These are phyloP conservation scores for Marsdenia floribunda DNA, from an alignment of 257 asterid genomes.

Conservation along the genomic window DNA sequence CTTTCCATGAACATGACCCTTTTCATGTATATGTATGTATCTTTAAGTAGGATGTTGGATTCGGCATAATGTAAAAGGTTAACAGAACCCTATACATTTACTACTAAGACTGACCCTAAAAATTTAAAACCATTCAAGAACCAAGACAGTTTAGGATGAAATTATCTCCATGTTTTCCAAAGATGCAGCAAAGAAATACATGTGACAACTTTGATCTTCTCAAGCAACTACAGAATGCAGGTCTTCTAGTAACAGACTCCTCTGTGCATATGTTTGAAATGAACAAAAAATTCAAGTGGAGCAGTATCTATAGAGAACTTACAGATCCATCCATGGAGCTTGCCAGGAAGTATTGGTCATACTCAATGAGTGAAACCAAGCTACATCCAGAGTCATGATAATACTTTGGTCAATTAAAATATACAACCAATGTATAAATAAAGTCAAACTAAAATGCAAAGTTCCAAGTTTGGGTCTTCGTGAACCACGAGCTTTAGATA, in stretches of 20 bases:
- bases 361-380: slow-evolving; percentile 54
- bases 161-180: background rate
- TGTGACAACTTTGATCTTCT: background rate
- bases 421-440: slow-evolving; percentile 9
- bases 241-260: slow-evolving; percentile 6
- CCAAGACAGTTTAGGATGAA: background rate
- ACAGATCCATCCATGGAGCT: slow-evolving; percentile 99
- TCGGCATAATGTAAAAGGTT: background rate
- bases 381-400: slow-evolving; percentile 36
- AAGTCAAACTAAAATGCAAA: background rate
- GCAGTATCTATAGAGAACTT: slow-evolving; percentile 28
- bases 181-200: background rate
- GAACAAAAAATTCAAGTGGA: background rate
- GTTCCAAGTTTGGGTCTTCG: background rate
- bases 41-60: background rate
- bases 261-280: background rate
- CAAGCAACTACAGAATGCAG: background rate
- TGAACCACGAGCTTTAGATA: background rate
- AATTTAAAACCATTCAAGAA: background rate
- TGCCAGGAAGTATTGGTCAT: slow-evolving; percentile 80
- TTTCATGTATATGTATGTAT: background rate
- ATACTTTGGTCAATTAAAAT: background rate
- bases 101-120: background rate
- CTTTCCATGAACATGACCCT: background rate
- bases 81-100: background rate